Percentiles rank a stretch among this genome's conserved stretches.
Evolutionary conservation across 352 stramenopile genomes (phyloP).

Genomic region (Phytophthora pini): DNA sequence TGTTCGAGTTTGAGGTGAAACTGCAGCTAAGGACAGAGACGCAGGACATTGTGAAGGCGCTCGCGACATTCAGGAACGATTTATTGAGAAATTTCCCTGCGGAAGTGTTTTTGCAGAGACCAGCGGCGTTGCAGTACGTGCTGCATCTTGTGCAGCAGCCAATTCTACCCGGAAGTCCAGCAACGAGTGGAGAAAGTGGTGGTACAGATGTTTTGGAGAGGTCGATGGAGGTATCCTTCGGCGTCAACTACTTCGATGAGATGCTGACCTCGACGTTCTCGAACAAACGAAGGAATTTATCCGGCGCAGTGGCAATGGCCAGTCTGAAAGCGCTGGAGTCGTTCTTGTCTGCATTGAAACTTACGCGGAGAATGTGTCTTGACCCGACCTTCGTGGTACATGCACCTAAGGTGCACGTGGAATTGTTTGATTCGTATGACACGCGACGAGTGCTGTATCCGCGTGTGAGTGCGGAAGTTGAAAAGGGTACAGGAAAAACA

Average conservation of each 20-base stretch:
- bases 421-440: constrained; percentile 42
- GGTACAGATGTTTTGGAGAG: constrained; percentile 3
- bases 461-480: constrained; percentile 23
- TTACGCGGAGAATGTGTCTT: constrained; percentile 36
- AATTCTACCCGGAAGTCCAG: constrained; percentile 41
- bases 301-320: constrained; percentile 60
- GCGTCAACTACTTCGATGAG: constrained; percentile 83
- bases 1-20: constrained; percentile 87
- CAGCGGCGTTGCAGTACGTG: constrained; percentile 61
- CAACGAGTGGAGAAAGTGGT: not conserved
- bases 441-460: constrained; percentile 44
- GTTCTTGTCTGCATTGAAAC: constrained; percentile 53
- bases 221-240: constrained; percentile 43
- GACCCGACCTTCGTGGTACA: constrained; percentile 58
- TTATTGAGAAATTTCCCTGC: constrained; percentile 73
- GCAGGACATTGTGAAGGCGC: constrained; percentile 59
- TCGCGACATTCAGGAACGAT: constrained; percentile 54
- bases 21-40: constrained; percentile 54
- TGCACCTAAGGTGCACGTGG: constrained; percentile 20
- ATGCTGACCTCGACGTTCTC: constrained; percentile 49
- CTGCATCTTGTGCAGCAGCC: constrained; percentile 72
- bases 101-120: constrained; percentile 75
- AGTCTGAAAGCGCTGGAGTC: constrained; percentile 71
- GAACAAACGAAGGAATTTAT: constrained; percentile 54
- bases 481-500: not conserved